Evolutionary conservation across 495 filamentous ascomycete genomes (phyloP).

Genomic region (Tuber umbilicatum): DNA sequence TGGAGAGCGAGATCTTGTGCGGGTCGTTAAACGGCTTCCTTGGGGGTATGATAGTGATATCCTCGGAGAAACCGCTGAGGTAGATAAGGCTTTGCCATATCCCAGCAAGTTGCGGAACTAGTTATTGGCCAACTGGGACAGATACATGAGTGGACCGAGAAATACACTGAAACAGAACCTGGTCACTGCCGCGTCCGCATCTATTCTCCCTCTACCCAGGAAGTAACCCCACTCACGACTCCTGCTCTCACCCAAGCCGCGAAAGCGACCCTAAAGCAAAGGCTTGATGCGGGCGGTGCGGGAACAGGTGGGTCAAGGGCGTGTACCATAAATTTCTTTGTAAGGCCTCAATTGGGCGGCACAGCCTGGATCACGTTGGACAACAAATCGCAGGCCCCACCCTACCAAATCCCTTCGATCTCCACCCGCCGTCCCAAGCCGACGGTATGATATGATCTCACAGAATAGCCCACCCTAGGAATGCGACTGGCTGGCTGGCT

Average conservation of each 20-base stretch:
- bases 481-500: neutral
- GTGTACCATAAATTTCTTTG: conserved; percentile 48
- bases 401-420: conserved; percentile 21
- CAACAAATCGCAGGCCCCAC: conserved; percentile 14
- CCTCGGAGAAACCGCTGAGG: conserved; percentile 34
- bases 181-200: conserved; percentile 51
- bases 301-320: conserved; percentile 51
- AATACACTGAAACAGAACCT: conserved; percentile 48
- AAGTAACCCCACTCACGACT: conserved; percentile 26
- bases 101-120: conserved; percentile 42
- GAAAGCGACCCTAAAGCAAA: conserved; percentile 43
- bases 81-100: conserved; percentile 11
- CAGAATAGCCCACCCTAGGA: neutral
- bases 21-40: conserved; percentile 45
- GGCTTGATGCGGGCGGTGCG: conserved; percentile 46
- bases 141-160: conserved; percentile 49
- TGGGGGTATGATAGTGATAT: conserved; percentile 29
- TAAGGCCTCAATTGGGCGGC: conserved; percentile 43
- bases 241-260: conserved; percentile 42
- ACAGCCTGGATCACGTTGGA: no score
- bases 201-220: conserved; percentile 47
- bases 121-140: conserved; percentile 45
- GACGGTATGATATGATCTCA: conserved; percentile 26
- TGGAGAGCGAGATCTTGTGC: conserved; percentile 49
- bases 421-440: conserved; percentile 40